Evolutionary conservation across 352 stramenopile species (phyloP), one percentile per base, ranked within the genome.

Genomic region (Pythium aquatile): DNA sequence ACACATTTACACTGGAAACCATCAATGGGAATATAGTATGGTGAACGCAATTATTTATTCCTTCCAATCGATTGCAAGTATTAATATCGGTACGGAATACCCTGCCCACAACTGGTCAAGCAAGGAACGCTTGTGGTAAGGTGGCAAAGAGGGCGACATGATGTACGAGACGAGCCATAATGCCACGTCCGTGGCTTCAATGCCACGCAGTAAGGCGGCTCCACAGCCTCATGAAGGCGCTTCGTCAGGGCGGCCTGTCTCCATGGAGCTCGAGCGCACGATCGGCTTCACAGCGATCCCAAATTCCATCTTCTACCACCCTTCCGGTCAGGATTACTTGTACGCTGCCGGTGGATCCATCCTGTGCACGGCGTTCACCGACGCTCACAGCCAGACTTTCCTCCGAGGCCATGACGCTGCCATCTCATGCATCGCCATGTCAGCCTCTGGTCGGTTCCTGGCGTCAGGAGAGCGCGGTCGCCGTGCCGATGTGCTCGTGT

Each of bases 241-340:
- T 24, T 24, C 20, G 20, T 24, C 2, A 6, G 6, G 24, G 5
- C 32, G 20, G 2, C 33, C 67, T 1, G 37, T 69, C n/a, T 56
- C 70, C 16, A 91, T 98, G 37, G 93, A 98, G 60, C 74, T 98
- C 40, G 90, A 98, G 70, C 93, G 97, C 72, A 94, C 87, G n/a
- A 97, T 98, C 61, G 94, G 91, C 8, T 94, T 95, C 65, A 93
- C 82, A 4, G 76, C 85, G 4, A 72, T 96, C 26, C 76, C 78
- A 9, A 90, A 93, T n/a, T 80, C 85, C 1, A 76, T 98, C 54
- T 82, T 94, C 66, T 97, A 89, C 55, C 91, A 97, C 30, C 91
- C 93, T 13, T 83, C 70, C 0, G 86, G 78, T 0, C 69, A 72
- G 17, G 82, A 98, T 30, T 96, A 94, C 63, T 66, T 97, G 28